phyloP scores from a whole-genome alignment of 306 rosid species.

The Prinsepia uniflora region DNA sequence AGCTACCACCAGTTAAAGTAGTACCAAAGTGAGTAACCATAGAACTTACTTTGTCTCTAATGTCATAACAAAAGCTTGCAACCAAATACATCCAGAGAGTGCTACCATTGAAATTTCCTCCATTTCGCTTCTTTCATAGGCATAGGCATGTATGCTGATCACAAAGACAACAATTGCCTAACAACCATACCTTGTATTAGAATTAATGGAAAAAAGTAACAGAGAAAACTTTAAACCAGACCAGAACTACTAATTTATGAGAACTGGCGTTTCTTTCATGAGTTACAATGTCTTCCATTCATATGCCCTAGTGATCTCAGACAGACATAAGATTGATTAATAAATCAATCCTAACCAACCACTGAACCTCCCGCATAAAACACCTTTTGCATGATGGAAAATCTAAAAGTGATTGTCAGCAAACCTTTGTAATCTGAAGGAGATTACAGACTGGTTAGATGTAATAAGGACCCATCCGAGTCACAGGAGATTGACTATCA shows the following conservation, averaged over 20 bases:
- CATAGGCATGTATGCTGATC: constrained; percentile 85
- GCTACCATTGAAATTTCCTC: constrained; percentile 95
- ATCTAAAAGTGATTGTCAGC: not conserved
- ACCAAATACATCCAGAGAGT: constrained; percentile 94
- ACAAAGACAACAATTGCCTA: constrained; percentile 87
- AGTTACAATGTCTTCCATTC: not conserved
- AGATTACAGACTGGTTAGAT: not conserved
- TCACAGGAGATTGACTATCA: too few relatives aligned
- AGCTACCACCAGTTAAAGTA: not conserved
- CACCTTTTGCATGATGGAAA: not conserved
- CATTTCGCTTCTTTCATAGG: constrained; percentile 87
- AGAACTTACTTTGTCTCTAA: constrained; percentile 90
- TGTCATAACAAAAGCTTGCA: constrained; percentile 90
- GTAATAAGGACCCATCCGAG: too few relatives aligned
- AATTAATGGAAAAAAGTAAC: constrained; percentile 21
- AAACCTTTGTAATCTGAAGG: too few relatives aligned
- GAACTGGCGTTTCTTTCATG: constrained; percentile 12
- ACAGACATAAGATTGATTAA: not conserved
- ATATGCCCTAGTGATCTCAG: not conserved
- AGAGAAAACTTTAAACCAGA: constrained; percentile 3
- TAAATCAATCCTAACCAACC: not conserved
- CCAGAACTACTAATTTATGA: constrained; percentile 10
- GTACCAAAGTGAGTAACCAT: not conserved
- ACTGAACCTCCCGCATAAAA: not conserved
- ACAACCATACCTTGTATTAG: constrained; percentile 27